These are phyloP conservation scores for Acaromyces ingoldii DNA, from an alignment of 1,284 basidiomycete genomes.

Conservation along the genomic window DNA sequence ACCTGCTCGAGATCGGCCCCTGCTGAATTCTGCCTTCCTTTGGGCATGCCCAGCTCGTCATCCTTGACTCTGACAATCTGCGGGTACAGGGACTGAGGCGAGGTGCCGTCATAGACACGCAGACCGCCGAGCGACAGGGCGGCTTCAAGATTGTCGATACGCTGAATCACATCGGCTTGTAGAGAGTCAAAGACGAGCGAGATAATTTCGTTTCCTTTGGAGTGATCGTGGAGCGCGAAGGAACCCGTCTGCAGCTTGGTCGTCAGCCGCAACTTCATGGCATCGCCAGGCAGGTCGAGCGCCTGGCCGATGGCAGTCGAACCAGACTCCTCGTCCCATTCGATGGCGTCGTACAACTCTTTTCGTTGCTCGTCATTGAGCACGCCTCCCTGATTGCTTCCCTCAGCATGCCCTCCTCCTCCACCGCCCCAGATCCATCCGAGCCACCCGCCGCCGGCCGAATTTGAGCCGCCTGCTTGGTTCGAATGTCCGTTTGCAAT, in stretches of 20 bases:
- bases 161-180: slow-evolving; percentile 75
- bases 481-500: slow-evolving; percentile 54
- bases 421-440: slow-evolving; percentile 47
- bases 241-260: slow-evolving; percentile 55
- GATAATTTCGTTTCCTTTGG: slow-evolving; percentile 63
- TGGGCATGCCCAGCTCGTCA: slow-evolving; percentile 29
- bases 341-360: slow-evolving; percentile 87
- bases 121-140: slow-evolving; percentile 82
- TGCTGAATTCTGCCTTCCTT: slow-evolving; percentile 19
- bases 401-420: slow-evolving; percentile 14
- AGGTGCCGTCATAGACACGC: slow-evolving; percentile 86
- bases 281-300: slow-evolving; percentile 64
- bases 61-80: slow-evolving; percentile 92
- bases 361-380: slow-evolving; percentile 90
- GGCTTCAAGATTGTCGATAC: slow-evolving; percentile 78
- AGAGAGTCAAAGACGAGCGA: slow-evolving; percentile 86
- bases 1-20: slow-evolving; percentile 27
- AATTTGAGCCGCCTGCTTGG: slow-evolving; percentile 61
- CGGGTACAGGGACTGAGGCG: slow-evolving; percentile 72
- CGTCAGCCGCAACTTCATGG: slow-evolving; percentile 71
- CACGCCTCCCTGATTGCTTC: slow-evolving; percentile 53
- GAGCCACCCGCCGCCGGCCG: slow-evolving; percentile 41
- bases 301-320: slow-evolving; percentile 25
- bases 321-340: slow-evolving; percentile 64
- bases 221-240: slow-evolving; percentile 38